These are phyloP conservation scores for Xylaria sp. DNA, from an alignment of 2,329 filamentous ascomycete genomes.

Conservation along the genomic window DNA sequence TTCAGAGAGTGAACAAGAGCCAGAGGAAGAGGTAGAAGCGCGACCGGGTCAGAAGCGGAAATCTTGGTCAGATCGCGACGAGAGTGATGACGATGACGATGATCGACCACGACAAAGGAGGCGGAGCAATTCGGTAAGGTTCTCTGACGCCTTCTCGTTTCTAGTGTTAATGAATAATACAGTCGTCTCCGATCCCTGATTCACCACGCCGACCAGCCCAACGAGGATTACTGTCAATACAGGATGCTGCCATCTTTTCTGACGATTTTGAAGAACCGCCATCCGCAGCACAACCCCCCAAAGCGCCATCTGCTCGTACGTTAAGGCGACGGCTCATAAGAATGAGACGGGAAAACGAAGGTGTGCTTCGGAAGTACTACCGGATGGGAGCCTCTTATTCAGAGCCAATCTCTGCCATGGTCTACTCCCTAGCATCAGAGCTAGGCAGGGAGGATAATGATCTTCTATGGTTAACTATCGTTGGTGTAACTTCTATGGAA, in stretches of 20 bases:
- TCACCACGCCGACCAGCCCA: conserved; percentile 70
- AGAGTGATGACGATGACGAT: conserved; percentile 77
- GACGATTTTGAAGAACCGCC: conserved; percentile 64
- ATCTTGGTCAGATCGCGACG: conserved; percentile 77
- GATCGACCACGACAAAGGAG: conserved; percentile 81
- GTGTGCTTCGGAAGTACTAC: conserved; percentile 83
- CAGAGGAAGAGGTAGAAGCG: conserved; percentile 56
- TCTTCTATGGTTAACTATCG: conserved; percentile 91
- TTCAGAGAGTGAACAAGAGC: conserved; percentile 66
- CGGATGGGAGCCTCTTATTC: conserved; percentile 88
- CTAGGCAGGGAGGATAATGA: conserved; percentile 97
- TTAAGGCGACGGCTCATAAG: conserved; percentile 78
- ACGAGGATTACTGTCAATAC: conserved; percentile 67
- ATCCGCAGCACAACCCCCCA: conserved; percentile 66
- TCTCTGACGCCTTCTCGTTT: conserved; percentile 41
- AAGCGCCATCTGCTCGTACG: conserved; percentile 74
- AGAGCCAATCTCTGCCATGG: conserved; percentile 91
- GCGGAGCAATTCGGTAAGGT: conserved; percentile 84
- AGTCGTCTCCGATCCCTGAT: conserved; percentile 73
- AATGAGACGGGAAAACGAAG: conserved; percentile 80
- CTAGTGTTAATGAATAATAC: conserved; percentile 45
- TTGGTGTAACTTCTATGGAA: conserved; percentile 94
- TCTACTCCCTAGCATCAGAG: conserved; percentile 94
- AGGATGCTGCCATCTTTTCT: conserved; percentile 58
- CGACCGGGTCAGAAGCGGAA: conserved; percentile 77